phyloP scores from a whole-genome alignment of 1,139 yeast genomes.

The Eremothecium gossypii region DNA sequence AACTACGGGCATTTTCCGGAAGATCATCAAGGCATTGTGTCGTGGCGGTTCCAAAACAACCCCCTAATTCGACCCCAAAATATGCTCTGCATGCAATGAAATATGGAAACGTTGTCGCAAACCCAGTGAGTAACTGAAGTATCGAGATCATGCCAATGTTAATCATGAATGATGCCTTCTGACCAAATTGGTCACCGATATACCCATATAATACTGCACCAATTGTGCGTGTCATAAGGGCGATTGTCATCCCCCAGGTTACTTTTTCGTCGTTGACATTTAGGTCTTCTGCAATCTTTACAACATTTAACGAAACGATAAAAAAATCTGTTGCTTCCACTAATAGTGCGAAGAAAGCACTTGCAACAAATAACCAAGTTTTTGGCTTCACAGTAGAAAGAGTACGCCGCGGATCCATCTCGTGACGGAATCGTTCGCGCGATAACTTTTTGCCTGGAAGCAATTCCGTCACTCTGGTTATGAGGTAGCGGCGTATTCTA shows the following conservation, averaged over 20 bases:
- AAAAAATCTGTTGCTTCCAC: constrained; percentile 77
- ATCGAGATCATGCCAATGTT: constrained; percentile 46
- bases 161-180: constrained; percentile 59
- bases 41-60: constrained; percentile 58
- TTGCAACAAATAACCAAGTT: constrained; percentile 52
- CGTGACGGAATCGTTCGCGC: constrained; percentile 20
- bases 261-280: constrained; percentile 42
- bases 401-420: constrained; percentile 47
- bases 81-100: constrained; percentile 63
- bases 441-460: constrained; percentile 33
- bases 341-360: constrained; percentile 64
- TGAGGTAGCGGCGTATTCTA: constrained; percentile 31
- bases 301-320: constrained; percentile 53
- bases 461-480: constrained; percentile 36
- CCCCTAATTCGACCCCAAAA: constrained; percentile 65
- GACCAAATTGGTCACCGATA: constrained; percentile 58
- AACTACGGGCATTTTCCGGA: constrained; percentile 51
- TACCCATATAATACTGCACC: constrained; percentile 68
- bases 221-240: constrained; percentile 69
- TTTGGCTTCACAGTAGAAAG: constrained; percentile 39
- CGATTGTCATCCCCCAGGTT: constrained; percentile 77
- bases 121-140: constrained; percentile 66
- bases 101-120: constrained; percentile 52
- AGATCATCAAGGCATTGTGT: constrained; percentile 62
- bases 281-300: constrained; percentile 46